These are phyloP conservation scores for Saussurea involucrata DNA, from an alignment of 129 eudicot species.

Conservation along the genomic window DNA sequence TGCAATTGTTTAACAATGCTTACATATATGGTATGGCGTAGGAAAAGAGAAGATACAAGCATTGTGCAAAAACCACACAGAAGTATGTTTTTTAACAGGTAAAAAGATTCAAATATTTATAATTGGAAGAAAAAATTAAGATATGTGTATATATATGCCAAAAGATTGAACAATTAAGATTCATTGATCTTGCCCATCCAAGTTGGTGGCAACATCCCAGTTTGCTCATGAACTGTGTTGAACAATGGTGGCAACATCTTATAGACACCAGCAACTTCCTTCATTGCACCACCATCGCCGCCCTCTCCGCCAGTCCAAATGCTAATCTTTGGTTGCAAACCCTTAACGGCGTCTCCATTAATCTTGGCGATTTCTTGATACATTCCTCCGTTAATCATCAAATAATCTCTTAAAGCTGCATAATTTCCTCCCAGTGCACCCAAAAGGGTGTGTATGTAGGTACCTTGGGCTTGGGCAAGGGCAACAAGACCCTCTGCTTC, in stretches of 20 bases:
- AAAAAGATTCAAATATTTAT: neutral
- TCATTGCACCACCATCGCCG: conserved; percentile 18
- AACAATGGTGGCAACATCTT: conserved; percentile 34
- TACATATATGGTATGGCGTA: neutral
- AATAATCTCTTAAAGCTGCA: conserved; percentile 27
- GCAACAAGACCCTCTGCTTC: conserved; percentile 36
- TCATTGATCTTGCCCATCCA: conserved; percentile 29
- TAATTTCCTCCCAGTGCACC: conserved; percentile 28
- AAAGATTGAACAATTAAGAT: neutral
- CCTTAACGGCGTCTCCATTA: conserved; percentile 35
- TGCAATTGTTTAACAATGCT: neutral
- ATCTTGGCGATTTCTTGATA: conserved; percentile 37
- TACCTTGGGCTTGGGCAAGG: conserved; percentile 36
- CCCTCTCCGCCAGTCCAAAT: conserved; percentile 30
- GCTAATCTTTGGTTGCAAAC: conserved; percentile 41
- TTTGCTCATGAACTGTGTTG: conserved; percentile 35
- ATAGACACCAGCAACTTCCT: conserved; percentile 33
- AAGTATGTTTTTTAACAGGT: neutral
- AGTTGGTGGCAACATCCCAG: conserved; percentile 37
- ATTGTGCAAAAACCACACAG: neutral
- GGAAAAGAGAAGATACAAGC: neutral
- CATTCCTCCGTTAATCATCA: conserved; percentile 34
- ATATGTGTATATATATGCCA: neutral
- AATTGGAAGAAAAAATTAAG: neutral
- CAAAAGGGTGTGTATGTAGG: conserved; percentile 28